Evolutionary conservation across 1,139 yeast species (phyloP), one percentile per base, ranked within the genome.

Genomic region (Kodamaea ohmeri): DNA sequence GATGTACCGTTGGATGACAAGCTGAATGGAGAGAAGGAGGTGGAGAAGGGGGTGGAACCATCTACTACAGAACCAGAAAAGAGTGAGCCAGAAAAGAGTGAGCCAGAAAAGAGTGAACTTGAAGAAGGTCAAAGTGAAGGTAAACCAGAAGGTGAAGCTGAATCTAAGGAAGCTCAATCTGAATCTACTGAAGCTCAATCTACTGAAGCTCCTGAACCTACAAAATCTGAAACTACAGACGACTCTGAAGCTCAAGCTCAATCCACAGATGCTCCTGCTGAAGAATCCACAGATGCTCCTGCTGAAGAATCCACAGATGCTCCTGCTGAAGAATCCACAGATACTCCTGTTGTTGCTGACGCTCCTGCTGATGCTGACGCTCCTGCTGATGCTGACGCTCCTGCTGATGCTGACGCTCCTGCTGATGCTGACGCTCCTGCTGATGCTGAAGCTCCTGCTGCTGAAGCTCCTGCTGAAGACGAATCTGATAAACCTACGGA

Each of bases 61-160:
- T n/a, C 6, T 11, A 9, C 25, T 6, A 13, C 13, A 24, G n/a
- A 24, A 24, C n/a, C n/a, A 5, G n/a, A 5, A 25, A 17, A 5
- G 16, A 13, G 12, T n/a, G 28, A 25, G 16, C 6, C 28, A 8
- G 28, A 11, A 25, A 17, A n/a, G 15, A 13, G 12, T n/a, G 28
- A 25, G 28, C 16, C 28, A 9, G 28, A 25, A 14, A 13, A n/a
- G 14, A 12, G 7, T 25, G 12, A 8, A 4, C 9, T 5, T 9
- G 17, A 24, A 32, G 44, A 31, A 24, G 38, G 38, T 7, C 25
- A 36, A 26, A 30, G 32, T 20, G 42, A 40, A 38, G 31, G 26
- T 34, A 36, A 37, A 28, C 41, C n/a, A 20, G 38, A 40, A 25
- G 44, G 35, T 14, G 41, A 19, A 9, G 43, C 16, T 20, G 22